Base-by-base conservation (phyloP, 352 stramenopile species). In the Phytophthora palmivora region DNA sequence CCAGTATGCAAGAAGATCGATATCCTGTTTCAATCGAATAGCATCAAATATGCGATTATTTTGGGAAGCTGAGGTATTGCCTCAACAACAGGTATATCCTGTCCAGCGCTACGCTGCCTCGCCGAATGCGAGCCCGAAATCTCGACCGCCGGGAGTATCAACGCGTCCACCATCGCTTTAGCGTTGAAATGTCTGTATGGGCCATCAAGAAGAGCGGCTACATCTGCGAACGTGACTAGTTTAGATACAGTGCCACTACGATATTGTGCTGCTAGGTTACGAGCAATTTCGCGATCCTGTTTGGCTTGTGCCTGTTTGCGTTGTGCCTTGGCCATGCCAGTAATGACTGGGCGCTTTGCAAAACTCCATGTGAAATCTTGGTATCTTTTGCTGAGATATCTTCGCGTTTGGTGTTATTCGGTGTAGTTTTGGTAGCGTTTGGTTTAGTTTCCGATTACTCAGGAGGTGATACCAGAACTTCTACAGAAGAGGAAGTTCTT, bases 301-400 rank as follows among this genome's bases (percentile, higher is more conserved):
- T 39, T 51, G 14, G 15, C 44, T 16, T 51, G 6, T 22, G 24
- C 26, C 15, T 22, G 26, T 22, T 51, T 51, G 2, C 44, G 44
- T 10, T 60, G 52, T 5, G 16, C 28, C 52, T 60, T 60, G 4
- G 39, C 30, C 44, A 38, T 51, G 4, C 44, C n/a, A 16, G 24
- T 45, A 19, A 60, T 44, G 1, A 41, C 10, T 4, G 39, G 39
- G 4, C 28, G 18, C 3, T 51, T n/a, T 19, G 39, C 12, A 8
- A 60, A 60, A 1, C 1, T 14, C 39, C 39, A 60, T 34, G 6
- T 34, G 30, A 34, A 12, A 12, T n/a, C n/a, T n/a, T n/a, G n/a
- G n/a, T n/a, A n/a, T n/a, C n/a, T n/a, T n/a, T n/a, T n/a, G n/a
- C n/a, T n/a, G n/a, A n/a, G n/a, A n/a, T n/a, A n/a, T n/a, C n/a